Percentiles rank a stretch among this genome's conserved stretches.
These are phyloP conservation scores for Thielaviopsis punctulata DNA, from an alignment of 2,329 filamentous ascomycete species.

Conservation along the genomic window DNA sequence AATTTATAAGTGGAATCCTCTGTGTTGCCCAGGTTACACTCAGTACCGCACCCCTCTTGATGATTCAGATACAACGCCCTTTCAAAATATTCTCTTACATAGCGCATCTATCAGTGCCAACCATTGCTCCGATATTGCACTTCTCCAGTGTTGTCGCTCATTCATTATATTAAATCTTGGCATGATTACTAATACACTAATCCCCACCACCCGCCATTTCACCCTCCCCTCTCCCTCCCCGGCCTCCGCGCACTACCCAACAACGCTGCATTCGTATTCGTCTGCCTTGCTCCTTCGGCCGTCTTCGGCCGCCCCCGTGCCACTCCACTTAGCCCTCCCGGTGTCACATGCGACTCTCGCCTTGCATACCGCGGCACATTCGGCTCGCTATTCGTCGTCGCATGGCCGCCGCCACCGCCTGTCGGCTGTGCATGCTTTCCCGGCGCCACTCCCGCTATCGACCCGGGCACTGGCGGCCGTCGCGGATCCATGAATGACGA, in stretches of 20 bases:
- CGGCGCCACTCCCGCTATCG: background rate
- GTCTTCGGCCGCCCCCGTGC: background rate
- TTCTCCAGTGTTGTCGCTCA: too few relatives aligned
- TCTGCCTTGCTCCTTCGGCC: slow-evolving; percentile 7
- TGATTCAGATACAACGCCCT: too few relatives aligned
- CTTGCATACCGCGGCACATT: slow-evolving; percentile 32
- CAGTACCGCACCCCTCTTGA: too few relatives aligned
- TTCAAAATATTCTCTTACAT: too few relatives aligned
- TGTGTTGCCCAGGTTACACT: too few relatives aligned
- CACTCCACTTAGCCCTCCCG: slow-evolving; percentile 15
- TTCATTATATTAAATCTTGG: background rate
- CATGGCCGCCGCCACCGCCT: slow-evolving; percentile 36
- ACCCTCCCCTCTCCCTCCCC: background rate
- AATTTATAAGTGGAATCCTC: too few relatives aligned
- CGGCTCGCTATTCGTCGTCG: slow-evolving; percentile 47
- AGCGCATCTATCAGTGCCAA: too few relatives aligned
- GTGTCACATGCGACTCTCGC: slow-evolving; percentile 29
- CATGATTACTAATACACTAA: background rate
- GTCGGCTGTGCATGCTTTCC: too few relatives aligned
- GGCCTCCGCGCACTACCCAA: background rate
- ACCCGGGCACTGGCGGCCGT: background rate
- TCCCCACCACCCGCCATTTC: background rate
- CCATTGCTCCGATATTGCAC: too few relatives aligned
- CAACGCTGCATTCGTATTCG: slow-evolving; percentile 10
- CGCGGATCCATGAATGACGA: background rate